A percentile compares a stretch with the other conserved stretches of the same genome.
Conservation (phyloP, 257 asterid genomes). For the Fraxinus cuspidata region DNA sequence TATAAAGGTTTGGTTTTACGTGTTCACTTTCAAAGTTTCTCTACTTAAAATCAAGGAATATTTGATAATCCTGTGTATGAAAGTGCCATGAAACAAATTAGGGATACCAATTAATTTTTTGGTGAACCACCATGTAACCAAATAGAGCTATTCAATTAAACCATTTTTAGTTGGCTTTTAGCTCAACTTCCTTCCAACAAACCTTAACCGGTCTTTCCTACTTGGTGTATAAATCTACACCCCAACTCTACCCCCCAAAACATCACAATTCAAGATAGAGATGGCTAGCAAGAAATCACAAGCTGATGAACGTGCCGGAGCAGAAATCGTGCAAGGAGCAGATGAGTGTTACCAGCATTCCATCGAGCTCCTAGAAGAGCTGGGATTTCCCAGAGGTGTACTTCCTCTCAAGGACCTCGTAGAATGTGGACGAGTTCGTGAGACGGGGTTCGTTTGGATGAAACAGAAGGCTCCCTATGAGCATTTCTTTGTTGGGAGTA, state of each 20-base stretch:
- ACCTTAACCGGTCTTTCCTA: neutral
- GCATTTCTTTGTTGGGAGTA: constrained; percentile 61
- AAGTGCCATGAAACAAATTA: too few species aligned
- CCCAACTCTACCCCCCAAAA: neutral
- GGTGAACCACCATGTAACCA: constrained; percentile 31
- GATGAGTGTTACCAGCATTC: constrained; percentile 67
- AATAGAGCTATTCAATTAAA: constrained; percentile 11
- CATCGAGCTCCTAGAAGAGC: constrained; percentile 53
- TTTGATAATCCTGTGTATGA: too few species aligned
- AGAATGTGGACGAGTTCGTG: constrained; percentile 85
- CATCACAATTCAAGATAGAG: constrained; percentile 3
- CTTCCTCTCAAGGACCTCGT: constrained; percentile 83
- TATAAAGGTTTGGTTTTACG: too few species aligned
- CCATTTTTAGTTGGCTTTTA: constrained; percentile 20
- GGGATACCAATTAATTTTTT: neutral
- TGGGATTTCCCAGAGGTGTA: constrained; percentile 84
- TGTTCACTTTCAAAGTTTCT: too few species aligned
- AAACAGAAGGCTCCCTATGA: constrained; percentile 79
- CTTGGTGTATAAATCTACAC: neutral
- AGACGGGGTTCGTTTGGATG: constrained; percentile 92
- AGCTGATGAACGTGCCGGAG: constrained; percentile 50
- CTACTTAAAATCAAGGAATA: too few species aligned
- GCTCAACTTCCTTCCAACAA: constrained; percentile 55
- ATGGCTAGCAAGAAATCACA: constrained; percentile 47
- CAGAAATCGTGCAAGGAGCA: constrained; percentile 66